Evolutionary conservation across 1,139 yeast species (phyloP).

Genomic region (Hanseniaspora uvarum): DNA sequence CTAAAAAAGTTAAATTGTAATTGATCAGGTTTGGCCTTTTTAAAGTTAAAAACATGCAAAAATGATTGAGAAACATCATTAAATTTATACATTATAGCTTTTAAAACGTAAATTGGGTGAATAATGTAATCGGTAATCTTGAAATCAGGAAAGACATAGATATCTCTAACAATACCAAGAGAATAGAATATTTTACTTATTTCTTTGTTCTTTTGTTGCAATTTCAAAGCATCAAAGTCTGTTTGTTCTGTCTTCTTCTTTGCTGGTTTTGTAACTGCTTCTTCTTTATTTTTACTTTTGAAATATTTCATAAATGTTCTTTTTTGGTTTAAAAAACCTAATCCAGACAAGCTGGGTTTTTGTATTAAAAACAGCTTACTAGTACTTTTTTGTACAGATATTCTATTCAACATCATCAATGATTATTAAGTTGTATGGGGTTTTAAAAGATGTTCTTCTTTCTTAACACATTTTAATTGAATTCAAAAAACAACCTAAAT

Average conservation of each 20-base stretch:
- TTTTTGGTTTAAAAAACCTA: neutral
- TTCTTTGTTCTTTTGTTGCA: neutral
- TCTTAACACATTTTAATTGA: no score
- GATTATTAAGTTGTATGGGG: no score
- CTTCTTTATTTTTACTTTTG: neutral
- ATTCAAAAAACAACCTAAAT: neutral
- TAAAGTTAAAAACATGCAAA: constrained; percentile 52
- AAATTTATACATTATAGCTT: constrained; percentile 30
- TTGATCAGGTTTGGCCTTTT: constrained; percentile 51
- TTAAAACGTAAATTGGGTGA: constrained; percentile 36
- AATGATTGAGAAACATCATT: constrained; percentile 43
- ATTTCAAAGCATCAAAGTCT: neutral
- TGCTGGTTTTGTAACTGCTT: neutral
- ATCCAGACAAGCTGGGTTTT: neutral
- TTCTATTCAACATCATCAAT: neutral
- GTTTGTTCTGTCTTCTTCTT: neutral
- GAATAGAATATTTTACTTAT: neutral
- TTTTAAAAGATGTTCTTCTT: no score
- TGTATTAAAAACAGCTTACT: neutral
- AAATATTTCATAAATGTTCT: neutral
- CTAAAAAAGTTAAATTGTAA: constrained; percentile 64
- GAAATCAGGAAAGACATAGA: constrained; percentile 42
- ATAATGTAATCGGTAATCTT: constrained; percentile 38
- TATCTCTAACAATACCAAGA: constrained; percentile 38
- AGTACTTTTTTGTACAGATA: neutral